Evolutionary conservation across 352 stramenopile genomes (phyloP).

Genomic region (Poterioochromonas sp.): DNA sequence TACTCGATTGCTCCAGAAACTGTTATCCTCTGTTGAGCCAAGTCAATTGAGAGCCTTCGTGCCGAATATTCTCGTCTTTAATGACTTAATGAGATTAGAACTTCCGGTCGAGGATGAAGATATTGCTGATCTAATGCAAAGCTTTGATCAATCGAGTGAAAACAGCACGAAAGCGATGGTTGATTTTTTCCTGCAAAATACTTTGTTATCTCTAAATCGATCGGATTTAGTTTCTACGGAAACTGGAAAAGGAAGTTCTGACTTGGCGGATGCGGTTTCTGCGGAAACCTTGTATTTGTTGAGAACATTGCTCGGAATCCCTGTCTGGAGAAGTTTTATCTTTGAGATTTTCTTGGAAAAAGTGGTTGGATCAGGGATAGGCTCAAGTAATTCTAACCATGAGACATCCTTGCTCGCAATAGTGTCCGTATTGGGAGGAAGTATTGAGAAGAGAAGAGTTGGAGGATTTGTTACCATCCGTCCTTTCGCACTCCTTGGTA

Average conservation of each 20-base stretch:
- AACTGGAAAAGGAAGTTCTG: too few species aligned
- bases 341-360: not conserved
- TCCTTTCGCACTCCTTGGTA: constrained; percentile 13
- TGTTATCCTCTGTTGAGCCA: not conserved
- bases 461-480: constrained; percentile 35
- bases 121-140: too few species aligned
- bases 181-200: too few species aligned
- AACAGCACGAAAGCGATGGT: too few species aligned
- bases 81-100: not conserved
- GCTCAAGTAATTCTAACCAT: not conserved
- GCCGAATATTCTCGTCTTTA: not conserved
- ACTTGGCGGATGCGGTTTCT: too few species aligned
- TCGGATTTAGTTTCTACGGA: too few species aligned
- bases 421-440: constrained; percentile 33
- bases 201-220: too few species aligned
- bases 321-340: not conserved
- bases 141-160: too few species aligned
- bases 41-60: not conserved
- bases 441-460: constrained; percentile 31
- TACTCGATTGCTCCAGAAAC: not conserved
- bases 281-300: not conserved
- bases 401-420: constrained; percentile 45
- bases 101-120: not conserved
- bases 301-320: not conserved
- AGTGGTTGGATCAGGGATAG: not conserved